phyloP scores from a whole-genome alignment of 768 basidiomycete genomes.

The Trametes meyenii region DNA sequence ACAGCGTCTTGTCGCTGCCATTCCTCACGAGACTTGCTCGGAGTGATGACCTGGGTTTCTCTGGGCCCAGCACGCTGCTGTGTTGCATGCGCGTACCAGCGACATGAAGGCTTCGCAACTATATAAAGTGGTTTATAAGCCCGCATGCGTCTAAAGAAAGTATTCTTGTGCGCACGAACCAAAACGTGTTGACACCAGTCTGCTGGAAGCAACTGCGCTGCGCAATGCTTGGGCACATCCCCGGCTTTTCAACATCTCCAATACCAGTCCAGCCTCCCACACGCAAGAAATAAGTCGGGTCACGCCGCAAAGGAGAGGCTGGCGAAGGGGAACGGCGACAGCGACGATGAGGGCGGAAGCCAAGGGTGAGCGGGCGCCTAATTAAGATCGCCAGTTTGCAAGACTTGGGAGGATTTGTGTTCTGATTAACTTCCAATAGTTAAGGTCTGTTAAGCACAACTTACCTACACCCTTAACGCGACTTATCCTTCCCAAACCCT shows the following conservation, averaged over 20 bases:
- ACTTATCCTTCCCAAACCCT: no score
- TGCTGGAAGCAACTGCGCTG: conserved; percentile 13
- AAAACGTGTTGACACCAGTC: conserved; percentile 14
- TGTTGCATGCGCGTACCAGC: conserved; percentile 1
- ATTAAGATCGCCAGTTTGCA: background rate
- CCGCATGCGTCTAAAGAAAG: background rate
- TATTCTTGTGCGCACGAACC: conserved; percentile 6
- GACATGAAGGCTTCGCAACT: conserved; percentile 1
- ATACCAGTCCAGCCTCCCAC: conserved; percentile 1
- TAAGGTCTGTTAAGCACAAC: no score
- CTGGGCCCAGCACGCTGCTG: background rate
- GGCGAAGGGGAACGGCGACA: conserved; percentile 3
- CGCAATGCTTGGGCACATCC: conserved; percentile 21
- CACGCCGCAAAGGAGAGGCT: conserved; percentile 1
- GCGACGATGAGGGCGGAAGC: conserved; percentile 13
- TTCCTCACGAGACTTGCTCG: conserved; percentile 14
- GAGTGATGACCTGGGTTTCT: conserved; percentile 1
- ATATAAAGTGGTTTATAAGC: background rate
- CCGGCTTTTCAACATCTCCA: conserved; percentile 17
- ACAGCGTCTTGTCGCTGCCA: conserved; percentile 14
- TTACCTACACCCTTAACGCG: background rate
- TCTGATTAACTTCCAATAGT: background rate
- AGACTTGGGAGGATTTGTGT: background rate
- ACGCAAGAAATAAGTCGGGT: background rate
- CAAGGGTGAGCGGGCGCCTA: conserved; percentile 3